Percentiles rank a stretch among this genome's conserved stretches.
Evolutionary conservation across 345 rosid species (phyloP).

Genomic region (Citrus glauca): DNA sequence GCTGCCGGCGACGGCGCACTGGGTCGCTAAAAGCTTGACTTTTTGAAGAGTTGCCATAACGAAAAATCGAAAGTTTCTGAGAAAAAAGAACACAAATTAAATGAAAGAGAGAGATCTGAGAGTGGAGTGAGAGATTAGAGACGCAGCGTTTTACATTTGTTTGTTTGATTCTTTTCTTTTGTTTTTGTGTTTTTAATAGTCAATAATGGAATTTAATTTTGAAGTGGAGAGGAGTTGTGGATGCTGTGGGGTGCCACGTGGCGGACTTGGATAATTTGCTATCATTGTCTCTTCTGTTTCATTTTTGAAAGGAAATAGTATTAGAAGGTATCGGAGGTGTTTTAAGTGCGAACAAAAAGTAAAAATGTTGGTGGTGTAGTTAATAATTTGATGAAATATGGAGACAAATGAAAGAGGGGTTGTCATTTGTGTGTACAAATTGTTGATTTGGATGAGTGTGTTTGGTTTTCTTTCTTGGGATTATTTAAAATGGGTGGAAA

Average conservation of each 20-base stretch:
- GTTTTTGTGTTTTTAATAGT: constrained; percentile 13
- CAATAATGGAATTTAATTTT: neutral
- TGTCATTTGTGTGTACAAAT: neutral
- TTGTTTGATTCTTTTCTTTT: constrained; percentile 8
- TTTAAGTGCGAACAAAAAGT: constrained; percentile 1
- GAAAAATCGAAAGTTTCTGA: neutral
- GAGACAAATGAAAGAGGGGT: neutral
- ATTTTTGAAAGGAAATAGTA: no score
- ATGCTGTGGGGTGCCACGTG: constrained; percentile 23
- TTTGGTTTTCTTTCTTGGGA: neutral
- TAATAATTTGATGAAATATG: neutral
- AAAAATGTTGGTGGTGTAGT: neutral
- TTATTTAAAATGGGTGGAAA: no score
- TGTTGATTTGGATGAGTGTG: neutral
- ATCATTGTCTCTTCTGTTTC: no score
- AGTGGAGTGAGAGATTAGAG: neutral
- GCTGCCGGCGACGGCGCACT: constrained; percentile 60
- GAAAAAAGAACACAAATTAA: neutral
- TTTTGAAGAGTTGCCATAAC: constrained; percentile 72
- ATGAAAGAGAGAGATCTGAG: constrained; percentile 20
- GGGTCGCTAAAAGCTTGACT: constrained; percentile 81
- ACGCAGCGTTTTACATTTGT: no score
- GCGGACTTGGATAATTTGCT: neutral
- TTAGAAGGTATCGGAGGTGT: no score
- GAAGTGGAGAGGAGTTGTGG: no score